Percentiles rank a stretch among this genome's conserved stretches.
These are phyloP conservation scores for Xylaria sp. DNA, from an alignment of 2,329 filamentous ascomycete genomes.

Conservation along the genomic window DNA sequence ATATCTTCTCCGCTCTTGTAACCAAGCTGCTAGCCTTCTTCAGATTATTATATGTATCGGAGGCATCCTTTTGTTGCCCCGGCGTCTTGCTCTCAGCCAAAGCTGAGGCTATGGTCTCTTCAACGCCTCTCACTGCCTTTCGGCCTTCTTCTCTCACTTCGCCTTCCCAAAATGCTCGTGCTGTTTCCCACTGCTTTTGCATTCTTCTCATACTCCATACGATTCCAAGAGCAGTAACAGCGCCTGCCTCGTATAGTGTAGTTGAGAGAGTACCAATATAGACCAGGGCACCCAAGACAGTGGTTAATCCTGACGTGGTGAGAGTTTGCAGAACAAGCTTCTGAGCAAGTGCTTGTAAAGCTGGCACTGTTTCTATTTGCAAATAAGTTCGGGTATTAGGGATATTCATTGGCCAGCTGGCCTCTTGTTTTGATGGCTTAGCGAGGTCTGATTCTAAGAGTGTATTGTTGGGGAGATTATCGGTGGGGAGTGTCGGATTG, in stretches of 20 bases:
- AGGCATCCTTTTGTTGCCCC: constrained; percentile 40
- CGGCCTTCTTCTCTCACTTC: constrained; percentile 75
- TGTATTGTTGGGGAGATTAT: constrained; percentile 35
- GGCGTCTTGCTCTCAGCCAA: constrained; percentile 51
- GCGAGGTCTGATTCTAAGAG: background rate
- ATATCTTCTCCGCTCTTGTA: constrained; percentile 60
- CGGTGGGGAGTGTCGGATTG: background rate
- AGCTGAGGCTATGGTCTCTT: constrained; percentile 62
- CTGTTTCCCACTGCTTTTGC: constrained; percentile 72
- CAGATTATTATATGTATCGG: constrained; percentile 47
- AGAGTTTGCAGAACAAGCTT: constrained; percentile 79
- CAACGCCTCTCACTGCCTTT: constrained; percentile 68
- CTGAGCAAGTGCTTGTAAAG: constrained; percentile 78
- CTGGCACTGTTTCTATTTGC: constrained; percentile 73
- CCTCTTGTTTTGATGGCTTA: constrained; percentile 19
- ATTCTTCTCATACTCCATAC: constrained; percentile 69
- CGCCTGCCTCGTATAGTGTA: constrained; percentile 69
- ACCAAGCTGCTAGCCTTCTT: constrained; percentile 59
- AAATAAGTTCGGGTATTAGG: constrained; percentile 75
- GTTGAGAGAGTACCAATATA: constrained; percentile 67
- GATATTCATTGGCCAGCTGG: constrained; percentile 80
- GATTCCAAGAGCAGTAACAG: constrained; percentile 69
- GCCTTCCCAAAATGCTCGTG: constrained; percentile 70
- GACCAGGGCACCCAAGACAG: constrained; percentile 64
- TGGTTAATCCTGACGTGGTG: constrained; percentile 74